Evolutionary conservation across 768 basidiomycete species (phyloP), one percentile per base, ranked within the genome.

Genomic region (Lentinula sp.): DNA sequence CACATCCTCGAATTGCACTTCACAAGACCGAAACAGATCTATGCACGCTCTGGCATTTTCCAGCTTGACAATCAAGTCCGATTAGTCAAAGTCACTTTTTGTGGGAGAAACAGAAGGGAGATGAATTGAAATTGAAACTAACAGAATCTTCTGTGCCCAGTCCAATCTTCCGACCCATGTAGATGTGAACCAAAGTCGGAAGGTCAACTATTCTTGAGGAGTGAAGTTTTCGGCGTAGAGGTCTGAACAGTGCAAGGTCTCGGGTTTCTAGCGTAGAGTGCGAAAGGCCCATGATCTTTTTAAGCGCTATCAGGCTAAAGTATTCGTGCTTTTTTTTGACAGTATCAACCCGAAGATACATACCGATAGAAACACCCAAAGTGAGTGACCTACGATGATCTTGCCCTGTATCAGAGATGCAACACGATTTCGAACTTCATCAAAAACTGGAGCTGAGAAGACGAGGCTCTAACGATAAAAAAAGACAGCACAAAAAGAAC

Each of bases 281-380:
- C 23, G 76, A 75, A 42, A 84, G 67, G 13, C 78, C 80, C 65
- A 85, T 66, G 13, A 83, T 76, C 83, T 85, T 37, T 11, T 37
- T 11, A 39, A 28, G 34, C 18, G 16, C 23, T 32, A 50, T n/a
- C n/a, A n/a, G n/a, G 21, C 7, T 21, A 21, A 15, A 7, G 2
- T 5, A 5, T 23, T 43, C 13, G 13, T 7, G 37, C 37, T 37
- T 8, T 8, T 37, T 8, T 37, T 37, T 37, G 37, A 37, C 16
- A 43, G 6, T 23, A 5, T 16, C 4, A 46, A 62, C 45, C 58
- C n/a, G 16, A 55, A n/a, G 49, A 52, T 53, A 70, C 76, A 53
- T 65, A 81, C 84, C 52, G 82, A 83, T 61, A 84, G 69, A 63
- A 81, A 78, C 45, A 75, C 71, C 83, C 83, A 84, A 18, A 84